phyloP scores from a whole-genome alignment of 352 stramenopile genomes.

The Globisporangium uncinulatum region DNA sequence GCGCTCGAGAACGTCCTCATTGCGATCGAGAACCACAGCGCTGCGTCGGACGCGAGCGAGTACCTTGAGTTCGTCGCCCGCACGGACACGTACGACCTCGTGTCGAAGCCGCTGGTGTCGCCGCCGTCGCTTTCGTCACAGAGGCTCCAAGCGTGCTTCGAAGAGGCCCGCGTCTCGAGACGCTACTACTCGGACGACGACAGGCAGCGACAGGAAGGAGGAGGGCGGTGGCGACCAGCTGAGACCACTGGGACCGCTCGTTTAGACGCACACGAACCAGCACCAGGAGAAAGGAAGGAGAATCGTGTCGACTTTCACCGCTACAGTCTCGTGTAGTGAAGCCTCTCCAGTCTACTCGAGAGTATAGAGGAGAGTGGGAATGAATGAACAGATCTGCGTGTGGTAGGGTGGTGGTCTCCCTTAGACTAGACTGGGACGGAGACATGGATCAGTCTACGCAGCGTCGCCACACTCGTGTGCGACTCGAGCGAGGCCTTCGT shows the following conservation, averaged over 20 bases:
- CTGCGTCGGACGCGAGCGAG: slow-evolving; percentile 44
- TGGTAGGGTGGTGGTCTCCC: neutral
- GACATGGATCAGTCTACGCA: no score
- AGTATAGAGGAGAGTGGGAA: no score
- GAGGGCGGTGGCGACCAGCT: slow-evolving; percentile 1
- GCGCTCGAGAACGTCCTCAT: slow-evolving; percentile 54
- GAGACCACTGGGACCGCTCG: neutral
- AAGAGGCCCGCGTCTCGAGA: neutral
- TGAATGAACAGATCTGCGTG: no score
- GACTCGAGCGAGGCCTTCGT: slow-evolving; percentile 26
- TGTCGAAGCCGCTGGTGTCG: slow-evolving; percentile 22
- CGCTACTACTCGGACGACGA: slow-evolving; percentile 1
- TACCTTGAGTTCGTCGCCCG: slow-evolving; percentile 68
- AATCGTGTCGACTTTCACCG: slow-evolving; percentile 13
- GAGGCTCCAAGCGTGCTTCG: neutral
- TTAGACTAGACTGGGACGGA: no score
- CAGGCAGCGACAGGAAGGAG: neutral
- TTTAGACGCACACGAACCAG: neutral
- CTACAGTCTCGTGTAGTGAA: slow-evolving; percentile 9
- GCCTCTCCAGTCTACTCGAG: neutral
- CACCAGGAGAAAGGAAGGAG: neutral
- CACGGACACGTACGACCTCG: slow-evolving; percentile 48
- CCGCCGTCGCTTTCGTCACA: slow-evolving; percentile 11
- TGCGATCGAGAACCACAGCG: slow-evolving; percentile 50
- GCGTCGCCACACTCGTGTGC: slow-evolving; percentile 27